Base-by-base conservation (phyloP, 2,329 filamentous ascomycete species). In the Colletotrichum nymphaeae region DNA sequence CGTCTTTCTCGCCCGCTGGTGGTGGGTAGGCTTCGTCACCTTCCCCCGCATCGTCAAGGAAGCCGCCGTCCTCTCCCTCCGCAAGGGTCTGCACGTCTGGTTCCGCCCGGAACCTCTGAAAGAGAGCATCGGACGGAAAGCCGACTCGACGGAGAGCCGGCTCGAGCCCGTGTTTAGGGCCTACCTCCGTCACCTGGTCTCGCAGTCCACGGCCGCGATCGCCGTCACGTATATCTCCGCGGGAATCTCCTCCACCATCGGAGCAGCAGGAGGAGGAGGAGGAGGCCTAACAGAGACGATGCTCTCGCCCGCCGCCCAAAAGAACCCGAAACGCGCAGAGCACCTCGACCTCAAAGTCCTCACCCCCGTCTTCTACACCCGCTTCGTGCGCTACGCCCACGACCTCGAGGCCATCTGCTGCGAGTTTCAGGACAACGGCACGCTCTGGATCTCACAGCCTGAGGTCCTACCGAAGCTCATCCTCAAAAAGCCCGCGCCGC, bases 21-120 rank as follows among this genome's bases (percentile, higher is more conserved):
- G 88, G 85, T 93, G 91, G 91, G 88, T 93, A 11, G 91, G 90
- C 2, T 86, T 94, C 32, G 83, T 88, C 28, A 93, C 92, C 0
- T 90, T 92, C 75, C 91, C 92, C 1, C 86, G 92, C 30, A 93
- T 93, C 59, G 79, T 91, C 24, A 88, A 86, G 67, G 87, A 94
- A 80, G 92, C 91, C 1, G 84, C 79, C 2, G 82, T 80, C 16
- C 83, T 94, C 5, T 91, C 89, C 79, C 90, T 91, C 79, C 79
- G 80, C 30, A 84, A 85, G 42, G 86, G 86, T 46, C 84, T 94
- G 32, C 88, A 91, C 72, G 89, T 94, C 55, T 93, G 91, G 88
- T 90, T 88, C 76, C 84, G 89, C 22, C 92, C 91, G 0, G 91
- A 94, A 78, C 90, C 92, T 1, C 82, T 88, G 6, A 84, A 84